A percentile compares a stretch with the other conserved stretches of the same genome.
phyloP scores from a whole-genome alignment of 306 rosid species.

The Styphnolobium japonicum region DNA sequence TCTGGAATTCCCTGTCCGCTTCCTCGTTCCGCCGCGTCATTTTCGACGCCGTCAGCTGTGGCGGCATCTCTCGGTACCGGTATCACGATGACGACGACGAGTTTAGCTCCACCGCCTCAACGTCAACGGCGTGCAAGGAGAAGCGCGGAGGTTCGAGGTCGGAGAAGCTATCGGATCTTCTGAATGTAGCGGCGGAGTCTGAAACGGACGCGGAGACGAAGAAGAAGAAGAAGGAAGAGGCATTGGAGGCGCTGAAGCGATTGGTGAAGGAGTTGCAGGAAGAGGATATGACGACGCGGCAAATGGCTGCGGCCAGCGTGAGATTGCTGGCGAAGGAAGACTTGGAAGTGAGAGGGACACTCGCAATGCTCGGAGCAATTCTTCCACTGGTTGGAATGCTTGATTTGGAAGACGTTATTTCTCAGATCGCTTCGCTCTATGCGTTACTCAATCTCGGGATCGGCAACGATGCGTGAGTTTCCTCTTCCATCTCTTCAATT shows the following conservation, averaged over 20 bases:
- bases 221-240: constrained; percentile 57
- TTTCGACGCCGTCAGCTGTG: constrained; percentile 85
- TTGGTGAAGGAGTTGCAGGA: constrained; percentile 60
- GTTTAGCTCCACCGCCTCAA: not conserved
- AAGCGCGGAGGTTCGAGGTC: constrained; percentile 48
- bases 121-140: constrained; percentile 16
- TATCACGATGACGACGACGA: constrained; percentile 3
- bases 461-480: constrained; percentile 85
- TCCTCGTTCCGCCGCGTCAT: constrained; percentile 67
- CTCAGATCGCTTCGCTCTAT: constrained; percentile 87
- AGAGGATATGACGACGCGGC: constrained; percentile 46
- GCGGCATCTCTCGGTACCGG: constrained; percentile 63
- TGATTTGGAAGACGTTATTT: constrained; percentile 51
- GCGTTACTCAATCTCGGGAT: constrained; percentile 95
- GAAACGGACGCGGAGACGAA: constrained; percentile 46
- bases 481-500: not conserved
- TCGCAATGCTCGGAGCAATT: constrained; percentile 91
- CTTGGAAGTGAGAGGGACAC: constrained; percentile 58
- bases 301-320: constrained; percentile 60
- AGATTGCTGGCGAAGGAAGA: constrained; percentile 78
- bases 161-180: constrained; percentile 83
- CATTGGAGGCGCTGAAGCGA: constrained; percentile 56
- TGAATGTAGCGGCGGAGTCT: constrained; percentile 54
- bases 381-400: constrained; percentile 93
- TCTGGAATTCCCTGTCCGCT: constrained; percentile 50